A percentile compares a stretch with the other conserved stretches of the same genome.
Conservation (phyloP, 1,284 basidiomycete genomes). For the Pascua sp. region DNA sequence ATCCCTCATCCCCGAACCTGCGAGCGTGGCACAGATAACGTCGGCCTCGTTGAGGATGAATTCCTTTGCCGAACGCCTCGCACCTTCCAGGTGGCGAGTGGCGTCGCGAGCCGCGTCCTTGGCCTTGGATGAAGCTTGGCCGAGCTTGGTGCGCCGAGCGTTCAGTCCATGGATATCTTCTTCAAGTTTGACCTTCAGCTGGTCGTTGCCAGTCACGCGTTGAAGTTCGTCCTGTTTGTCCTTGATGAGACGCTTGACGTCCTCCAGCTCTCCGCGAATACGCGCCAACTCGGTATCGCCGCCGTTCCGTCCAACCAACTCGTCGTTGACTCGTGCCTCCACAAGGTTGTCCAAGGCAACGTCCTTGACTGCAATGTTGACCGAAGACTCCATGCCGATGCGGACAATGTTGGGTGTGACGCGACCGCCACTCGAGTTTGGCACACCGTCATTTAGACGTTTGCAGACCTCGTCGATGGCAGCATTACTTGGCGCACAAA, state of each 20-base stretch:
- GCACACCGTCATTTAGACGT: constrained; percentile 75
- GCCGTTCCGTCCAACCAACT: constrained; percentile 53
- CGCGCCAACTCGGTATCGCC: constrained; percentile 53
- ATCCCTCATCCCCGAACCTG: constrained; percentile 82
- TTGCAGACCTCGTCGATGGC: constrained; percentile 95
- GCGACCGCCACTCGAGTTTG: constrained; percentile 58
- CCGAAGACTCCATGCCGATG: constrained; percentile 73
- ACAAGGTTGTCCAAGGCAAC: constrained; percentile 83
- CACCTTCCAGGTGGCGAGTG: constrained; percentile 68
- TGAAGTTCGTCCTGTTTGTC: constrained; percentile 61
- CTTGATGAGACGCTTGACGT: constrained; percentile 61
- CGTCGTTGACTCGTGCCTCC: constrained; percentile 65
- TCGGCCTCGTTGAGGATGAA: constrained; percentile 83
- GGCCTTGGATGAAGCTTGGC: constrained; percentile 68
- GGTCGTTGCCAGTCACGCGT: constrained; percentile 34
- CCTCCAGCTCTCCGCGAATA: constrained; percentile 65
- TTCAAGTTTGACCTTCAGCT: constrained; percentile 55
- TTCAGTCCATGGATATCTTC: constrained; percentile 69
- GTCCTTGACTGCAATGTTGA: constrained; percentile 80
- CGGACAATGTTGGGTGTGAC: constrained; percentile 77
- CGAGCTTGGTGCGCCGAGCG: constrained; percentile 61
- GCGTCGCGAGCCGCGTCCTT: constrained; percentile 75
- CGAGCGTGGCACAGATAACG: constrained; percentile 90
- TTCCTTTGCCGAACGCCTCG: constrained; percentile 66
- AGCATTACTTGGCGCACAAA: constrained; percentile 97